phyloP scores from a whole-genome alignment of 805 yeast genomes.

The Komagataella ulmi region DNA sequence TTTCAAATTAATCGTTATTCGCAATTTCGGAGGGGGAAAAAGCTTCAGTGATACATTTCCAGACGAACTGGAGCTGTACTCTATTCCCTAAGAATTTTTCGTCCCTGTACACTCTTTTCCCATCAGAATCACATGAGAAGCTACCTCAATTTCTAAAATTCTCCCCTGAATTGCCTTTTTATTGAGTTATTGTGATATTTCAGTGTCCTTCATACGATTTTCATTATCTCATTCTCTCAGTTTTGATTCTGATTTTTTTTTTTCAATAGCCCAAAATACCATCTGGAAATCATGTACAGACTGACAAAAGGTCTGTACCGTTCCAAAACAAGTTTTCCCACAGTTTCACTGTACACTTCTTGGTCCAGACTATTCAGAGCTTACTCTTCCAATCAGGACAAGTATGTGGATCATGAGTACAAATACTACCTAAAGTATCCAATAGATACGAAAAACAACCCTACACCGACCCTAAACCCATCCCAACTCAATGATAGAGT shows the following conservation, averaged over 20 bases:
- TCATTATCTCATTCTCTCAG: background rate
- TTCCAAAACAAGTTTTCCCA: background rate
- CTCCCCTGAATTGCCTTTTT: background rate
- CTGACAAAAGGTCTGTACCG: background rate
- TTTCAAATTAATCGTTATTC: background rate
- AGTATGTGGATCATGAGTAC: background rate
- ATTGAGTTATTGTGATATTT: background rate
- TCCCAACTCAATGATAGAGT: constrained; percentile 31
- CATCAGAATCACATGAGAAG: too few relatives aligned
- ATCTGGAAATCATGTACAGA: background rate
- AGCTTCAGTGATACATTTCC: background rate
- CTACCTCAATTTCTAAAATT: too few relatives aligned
- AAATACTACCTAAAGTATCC: constrained; percentile 10
- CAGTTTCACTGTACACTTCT: background rate
- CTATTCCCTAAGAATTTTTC: background rate
- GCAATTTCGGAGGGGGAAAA: background rate
- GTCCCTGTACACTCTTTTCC: too few relatives aligned
- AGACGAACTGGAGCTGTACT: too few relatives aligned
- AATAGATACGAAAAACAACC: constrained; percentile 15
- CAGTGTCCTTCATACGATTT: background rate
- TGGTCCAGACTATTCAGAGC: background rate
- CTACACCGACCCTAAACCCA: constrained; percentile 7
- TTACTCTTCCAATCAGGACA: background rate
- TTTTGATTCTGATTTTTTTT: background rate
- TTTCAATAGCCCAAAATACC: background rate